Conservation (phyloP, 768 basidiomycete species). For the Boletus reticulatus region DNA sequence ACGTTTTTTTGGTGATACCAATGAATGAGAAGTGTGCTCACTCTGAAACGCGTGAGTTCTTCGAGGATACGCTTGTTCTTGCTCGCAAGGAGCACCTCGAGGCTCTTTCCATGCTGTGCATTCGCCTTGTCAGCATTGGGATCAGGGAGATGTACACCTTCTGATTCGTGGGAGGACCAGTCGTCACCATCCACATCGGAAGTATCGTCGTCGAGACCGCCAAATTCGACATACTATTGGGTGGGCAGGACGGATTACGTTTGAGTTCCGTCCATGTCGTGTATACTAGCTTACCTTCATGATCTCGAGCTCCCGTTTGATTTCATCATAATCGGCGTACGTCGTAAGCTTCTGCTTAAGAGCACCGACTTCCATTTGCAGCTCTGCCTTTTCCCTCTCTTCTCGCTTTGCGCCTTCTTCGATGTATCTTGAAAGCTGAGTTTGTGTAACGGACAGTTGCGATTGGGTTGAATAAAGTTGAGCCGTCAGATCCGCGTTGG, state of each 20-base stretch:
- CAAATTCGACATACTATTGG: constrained; percentile 90
- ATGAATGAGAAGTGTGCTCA: too few relatives aligned
- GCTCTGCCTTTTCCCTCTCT: constrained; percentile 16
- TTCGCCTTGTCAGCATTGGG: constrained; percentile 88
- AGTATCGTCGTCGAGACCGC: constrained; percentile 67
- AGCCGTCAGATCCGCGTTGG: constrained; percentile 12
- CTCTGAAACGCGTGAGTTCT: constrained; percentile 88
- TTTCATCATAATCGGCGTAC: constrained; percentile 90
- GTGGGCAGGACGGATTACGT: background rate
- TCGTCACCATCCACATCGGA: constrained; percentile 58
- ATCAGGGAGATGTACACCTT: constrained; percentile 72
- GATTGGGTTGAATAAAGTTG: constrained; percentile 18
- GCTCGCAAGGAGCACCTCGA: constrained; percentile 86
- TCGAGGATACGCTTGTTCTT: constrained; percentile 94
- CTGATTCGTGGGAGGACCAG: constrained; percentile 38
- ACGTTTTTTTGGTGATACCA: background rate
- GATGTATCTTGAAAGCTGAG: constrained; percentile 17
- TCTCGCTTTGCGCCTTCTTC: constrained; percentile 16
- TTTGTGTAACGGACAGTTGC: constrained; percentile 16
- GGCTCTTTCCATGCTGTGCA: constrained; percentile 70
- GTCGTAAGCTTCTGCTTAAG: constrained; percentile 68
- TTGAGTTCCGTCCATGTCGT: background rate
- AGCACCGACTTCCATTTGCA: constrained; percentile 66
- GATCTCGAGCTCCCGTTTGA: constrained; percentile 96
- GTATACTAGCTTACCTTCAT: constrained; percentile 71